phyloP scores from a whole-genome alignment of 1,284 basidiomycete genomes.

The Mycosarcoma mackinlayi region DNA sequence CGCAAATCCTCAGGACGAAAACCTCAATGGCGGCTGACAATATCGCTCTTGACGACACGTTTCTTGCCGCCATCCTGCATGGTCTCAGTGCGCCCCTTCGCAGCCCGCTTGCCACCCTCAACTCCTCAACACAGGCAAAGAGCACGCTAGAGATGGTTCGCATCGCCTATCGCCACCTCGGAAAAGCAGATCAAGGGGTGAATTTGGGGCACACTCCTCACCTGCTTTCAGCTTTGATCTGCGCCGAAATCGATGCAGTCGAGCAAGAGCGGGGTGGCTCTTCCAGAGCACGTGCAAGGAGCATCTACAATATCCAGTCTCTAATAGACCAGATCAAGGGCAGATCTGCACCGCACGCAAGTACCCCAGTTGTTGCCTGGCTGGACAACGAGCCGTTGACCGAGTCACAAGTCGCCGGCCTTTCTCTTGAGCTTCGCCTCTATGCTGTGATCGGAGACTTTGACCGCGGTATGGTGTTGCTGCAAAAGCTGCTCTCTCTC shows the following conservation, averaged over 20 bases:
- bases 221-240: conserved; percentile 6
- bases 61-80: conserved; percentile 29
- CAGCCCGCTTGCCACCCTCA: neutral
- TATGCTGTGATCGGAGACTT: conserved; percentile 6
- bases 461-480: conserved; percentile 1
- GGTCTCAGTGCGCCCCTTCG: conserved; percentile 35
- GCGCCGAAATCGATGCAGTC: conserved; percentile 29
- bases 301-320: neutral
- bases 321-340: conserved; percentile 8
- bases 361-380: neutral
- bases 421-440: conserved; percentile 11
- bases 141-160: conserved; percentile 11
- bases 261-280: neutral
- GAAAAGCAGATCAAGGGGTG: too few species aligned
- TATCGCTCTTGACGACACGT: conserved; percentile 25
- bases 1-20: conserved; percentile 13
- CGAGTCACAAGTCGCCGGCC: conserved; percentile 5
- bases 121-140: conserved; percentile 3
- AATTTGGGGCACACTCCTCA: neutral
- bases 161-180: neutral
- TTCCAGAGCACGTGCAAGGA: neutral
- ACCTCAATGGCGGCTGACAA: conserved; percentile 19
- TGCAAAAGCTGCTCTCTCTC: conserved; percentile 5
- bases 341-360: too few species aligned
- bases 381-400: neutral